Evolutionary conservation across 768 basidiomycete species (phyloP), one percentile per base, ranked within the genome.

Genomic region (Dentipellis sp.): DNA sequence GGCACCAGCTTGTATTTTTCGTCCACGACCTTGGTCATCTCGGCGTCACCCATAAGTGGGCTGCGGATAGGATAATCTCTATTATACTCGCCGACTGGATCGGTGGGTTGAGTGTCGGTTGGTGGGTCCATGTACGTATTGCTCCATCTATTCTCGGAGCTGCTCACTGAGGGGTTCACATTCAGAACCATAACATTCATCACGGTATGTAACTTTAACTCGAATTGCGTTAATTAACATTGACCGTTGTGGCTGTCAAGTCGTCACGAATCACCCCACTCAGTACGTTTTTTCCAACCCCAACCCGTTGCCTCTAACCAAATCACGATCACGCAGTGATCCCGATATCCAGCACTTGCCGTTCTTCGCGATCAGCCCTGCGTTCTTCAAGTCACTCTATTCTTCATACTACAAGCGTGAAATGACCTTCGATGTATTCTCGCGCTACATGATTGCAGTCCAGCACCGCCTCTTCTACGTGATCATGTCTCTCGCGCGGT

Each of bases 1-100:
- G 92, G 92, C 97, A 99, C 65, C 97, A 98, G 67, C 77, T 98
- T 55, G 84, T 89, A 37, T 98, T 99, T 70, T 78, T 79, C 55
- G 94, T 81, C 36, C 97, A 99, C 68, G 97, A 99, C 71, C 81
- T 97, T 10, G 97, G 95, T 2, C 97, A 99, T 72, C 83, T 89
- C 71, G 92, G 92, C 36, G 86, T 98, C 58, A 94, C 93, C 6
- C 93, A 94, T 58, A 73, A 86, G 65, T 95, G 92, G 88, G 69
- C 76, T 14, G 70, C 75, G 47, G 95, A 99, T 68, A 81, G 94
- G 35, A 64, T 92, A 38, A 71, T 94, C 37, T 87, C 83, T 11
- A 94, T 86, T 39, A 66, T 84, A 35, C 73, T 97, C 47, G 90
- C 95, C 0, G 81, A 93, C 67, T 91, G 86, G 64, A 74, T 94